A percentile compares a stretch with the other conserved stretches of the same genome.
Conservation (phyloP, 768 basidiomycete species). For the Boletus rufocinnamomeus region DNA sequence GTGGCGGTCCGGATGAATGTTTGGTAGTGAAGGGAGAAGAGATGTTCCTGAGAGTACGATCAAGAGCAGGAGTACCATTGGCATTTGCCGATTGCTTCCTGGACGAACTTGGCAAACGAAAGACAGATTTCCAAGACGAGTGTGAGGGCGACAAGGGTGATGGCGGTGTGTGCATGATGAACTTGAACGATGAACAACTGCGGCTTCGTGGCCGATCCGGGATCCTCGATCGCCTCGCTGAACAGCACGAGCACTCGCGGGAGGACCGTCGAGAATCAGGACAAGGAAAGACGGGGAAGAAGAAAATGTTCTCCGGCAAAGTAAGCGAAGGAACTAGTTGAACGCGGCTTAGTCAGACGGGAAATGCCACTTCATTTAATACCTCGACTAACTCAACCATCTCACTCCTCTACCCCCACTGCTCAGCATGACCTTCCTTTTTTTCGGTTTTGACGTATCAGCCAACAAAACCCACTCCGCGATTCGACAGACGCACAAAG, state of each 20-base stretch:
- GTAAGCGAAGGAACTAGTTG: conserved; percentile 13
- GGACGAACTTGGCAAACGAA: conserved; percentile 68
- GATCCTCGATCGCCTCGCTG: conserved; percentile 24
- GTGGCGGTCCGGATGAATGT: conserved; percentile 34
- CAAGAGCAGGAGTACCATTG: conserved; percentile 47
- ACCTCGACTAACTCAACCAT: too few relatives aligned
- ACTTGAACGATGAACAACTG: not conserved
- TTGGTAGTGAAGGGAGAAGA: conserved; percentile 31
- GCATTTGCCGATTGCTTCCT: conserved; percentile 49
- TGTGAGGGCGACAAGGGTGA: conserved; percentile 29
- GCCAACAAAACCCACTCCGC: not conserved
- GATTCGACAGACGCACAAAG: not conserved
- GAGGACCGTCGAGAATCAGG: conserved; percentile 9
- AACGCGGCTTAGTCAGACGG: conserved; percentile 35
- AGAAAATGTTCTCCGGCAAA: conserved; percentile 24
- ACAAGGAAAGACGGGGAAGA: conserved; percentile 9
- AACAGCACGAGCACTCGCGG: conserved; percentile 8
- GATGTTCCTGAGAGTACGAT: conserved; percentile 40
- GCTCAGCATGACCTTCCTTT: not conserved
- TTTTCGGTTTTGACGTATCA: not conserved
- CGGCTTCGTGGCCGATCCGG: conserved; percentile 27
- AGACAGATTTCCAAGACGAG: conserved; percentile 68
- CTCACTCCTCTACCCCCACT: too few relatives aligned
- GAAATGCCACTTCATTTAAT: conserved; percentile 24
- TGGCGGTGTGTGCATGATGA: conserved; percentile 30